These are phyloP conservation scores for Trichoderma guizhouense DNA, from an alignment of 2,329 filamentous ascomycete species.

Conservation along the genomic window DNA sequence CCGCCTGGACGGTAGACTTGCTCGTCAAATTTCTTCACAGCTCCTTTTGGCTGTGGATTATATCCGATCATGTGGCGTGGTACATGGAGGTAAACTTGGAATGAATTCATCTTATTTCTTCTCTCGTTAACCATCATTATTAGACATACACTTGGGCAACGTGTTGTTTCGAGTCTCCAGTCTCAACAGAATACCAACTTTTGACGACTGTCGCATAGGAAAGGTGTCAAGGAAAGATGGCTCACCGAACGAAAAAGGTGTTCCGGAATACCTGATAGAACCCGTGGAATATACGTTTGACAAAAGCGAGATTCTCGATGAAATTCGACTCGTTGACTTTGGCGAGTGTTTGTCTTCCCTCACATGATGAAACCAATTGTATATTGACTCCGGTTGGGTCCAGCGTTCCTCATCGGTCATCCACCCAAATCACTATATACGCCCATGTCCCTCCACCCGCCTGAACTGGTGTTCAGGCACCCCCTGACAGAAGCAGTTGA, in stretches of 20 bases:
- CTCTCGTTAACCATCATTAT: neutral
- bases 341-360: neutral
- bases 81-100: neutral
- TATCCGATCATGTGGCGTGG: neutral
- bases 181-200: neutral
- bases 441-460: neutral
- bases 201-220: neutral
- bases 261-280: neutral
- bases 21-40: neutral
- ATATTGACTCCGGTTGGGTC: neutral
- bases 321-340: neutral
- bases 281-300: neutral
- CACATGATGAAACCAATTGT: fast-evolving
- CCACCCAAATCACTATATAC: neutral
- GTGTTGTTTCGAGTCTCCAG: neutral
- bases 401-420: neutral
- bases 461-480: neutral
- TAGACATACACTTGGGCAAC: neutral
- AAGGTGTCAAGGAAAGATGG: neutral
- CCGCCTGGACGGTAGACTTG: neutral
- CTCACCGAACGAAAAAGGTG: neutral
- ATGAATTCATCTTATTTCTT: neutral
- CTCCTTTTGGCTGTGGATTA: neutral
- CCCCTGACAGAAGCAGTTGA: neutral
- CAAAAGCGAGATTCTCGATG: neutral